A percentile compares a stretch with the other conserved stretches of the same genome.
Conservation (phyloP, 805 yeast genomes). For the Komagataella phaffii region DNA sequence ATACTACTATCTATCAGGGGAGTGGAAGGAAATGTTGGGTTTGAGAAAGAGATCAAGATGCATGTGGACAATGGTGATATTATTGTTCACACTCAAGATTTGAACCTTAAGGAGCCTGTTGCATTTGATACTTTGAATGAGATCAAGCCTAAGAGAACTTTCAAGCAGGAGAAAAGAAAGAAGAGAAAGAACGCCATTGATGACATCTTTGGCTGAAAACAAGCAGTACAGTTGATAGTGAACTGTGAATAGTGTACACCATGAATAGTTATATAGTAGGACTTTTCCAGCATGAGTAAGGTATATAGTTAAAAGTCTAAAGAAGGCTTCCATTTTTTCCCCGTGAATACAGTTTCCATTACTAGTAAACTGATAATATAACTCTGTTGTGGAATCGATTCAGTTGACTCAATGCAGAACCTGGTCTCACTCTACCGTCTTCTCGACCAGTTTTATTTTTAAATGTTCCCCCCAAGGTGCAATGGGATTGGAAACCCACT, state of each 20-base stretch:
- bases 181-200: conserved; percentile 49
- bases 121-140: conserved; percentile 1
- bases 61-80: conserved; percentile 5
- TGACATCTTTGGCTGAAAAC: conserved; percentile 49
- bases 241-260: no score
- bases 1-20: conserved; percentile 11
- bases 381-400: neutral
- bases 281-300: neutral
- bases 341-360: neutral
- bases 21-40: conserved; percentile 3
- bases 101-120: conserved; percentile 4
- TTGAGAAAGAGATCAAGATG: conserved; percentile 7
- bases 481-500: conserved; percentile 7
- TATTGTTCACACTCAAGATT: conserved; percentile 2
- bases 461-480: neutral
- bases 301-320: neutral
- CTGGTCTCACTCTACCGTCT: no score
- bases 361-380: neutral
- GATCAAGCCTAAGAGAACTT: conserved; percentile 7
- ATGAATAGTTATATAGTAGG: neutral
- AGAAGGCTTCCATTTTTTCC: neutral
- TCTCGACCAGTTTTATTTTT: neutral
- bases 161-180: conserved; percentile 25
- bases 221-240: neutral
- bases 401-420: neutral